Evolutionary conservation across 768 basidiomycete species (phyloP).

Genomic region (Tephrocybe sp.): DNA sequence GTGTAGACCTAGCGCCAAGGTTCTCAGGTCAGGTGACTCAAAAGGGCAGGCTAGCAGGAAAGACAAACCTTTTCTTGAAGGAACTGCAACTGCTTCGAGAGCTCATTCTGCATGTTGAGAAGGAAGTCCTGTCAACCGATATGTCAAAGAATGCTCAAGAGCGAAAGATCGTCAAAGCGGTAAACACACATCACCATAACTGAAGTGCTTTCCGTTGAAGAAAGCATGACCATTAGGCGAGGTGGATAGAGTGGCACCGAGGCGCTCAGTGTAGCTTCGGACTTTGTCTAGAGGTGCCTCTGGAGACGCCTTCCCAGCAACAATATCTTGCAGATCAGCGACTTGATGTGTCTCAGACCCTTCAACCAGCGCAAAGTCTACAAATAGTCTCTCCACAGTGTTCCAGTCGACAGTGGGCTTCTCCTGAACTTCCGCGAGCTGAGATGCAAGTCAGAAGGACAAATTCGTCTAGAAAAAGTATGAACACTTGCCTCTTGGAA

Average conservation of each 20-base stretch:
- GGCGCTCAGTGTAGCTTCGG: slow-evolving; percentile 51
- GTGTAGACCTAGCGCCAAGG: slow-evolving; percentile 49
- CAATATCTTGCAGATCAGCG: slow-evolving; percentile 36
- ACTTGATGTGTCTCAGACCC: slow-evolving; percentile 25
- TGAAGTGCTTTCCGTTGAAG: slow-evolving; percentile 82
- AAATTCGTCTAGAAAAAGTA: neutral
- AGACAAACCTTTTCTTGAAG: slow-evolving; percentile 68
- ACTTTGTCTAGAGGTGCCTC: slow-evolving; percentile 41
- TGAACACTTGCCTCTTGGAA: slow-evolving; percentile 43
- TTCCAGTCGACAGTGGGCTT: slow-evolving; percentile 38
- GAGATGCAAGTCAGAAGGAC: neutral
- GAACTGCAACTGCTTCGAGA: slow-evolving; percentile 57
- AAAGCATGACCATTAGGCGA: slow-evolving; percentile 66
- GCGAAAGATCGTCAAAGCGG: neutral
- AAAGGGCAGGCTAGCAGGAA: neutral
- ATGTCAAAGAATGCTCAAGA: neutral
- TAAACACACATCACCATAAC: slow-evolving; percentile 61
- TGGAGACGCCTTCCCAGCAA: slow-evolving; percentile 28
- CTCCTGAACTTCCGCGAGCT: slow-evolving; percentile 38
- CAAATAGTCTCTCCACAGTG: slow-evolving; percentile 37
- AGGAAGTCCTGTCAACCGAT: slow-evolving; percentile 54
- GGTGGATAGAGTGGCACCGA: slow-evolving; percentile 44
- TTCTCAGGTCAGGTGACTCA: neutral
- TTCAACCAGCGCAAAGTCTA: slow-evolving; percentile 30
- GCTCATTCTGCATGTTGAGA: slow-evolving; percentile 57